Base-by-base conservation (phyloP, 2,329 filamentous ascomycete species). In the Claviceps pazoutovae region DNA sequence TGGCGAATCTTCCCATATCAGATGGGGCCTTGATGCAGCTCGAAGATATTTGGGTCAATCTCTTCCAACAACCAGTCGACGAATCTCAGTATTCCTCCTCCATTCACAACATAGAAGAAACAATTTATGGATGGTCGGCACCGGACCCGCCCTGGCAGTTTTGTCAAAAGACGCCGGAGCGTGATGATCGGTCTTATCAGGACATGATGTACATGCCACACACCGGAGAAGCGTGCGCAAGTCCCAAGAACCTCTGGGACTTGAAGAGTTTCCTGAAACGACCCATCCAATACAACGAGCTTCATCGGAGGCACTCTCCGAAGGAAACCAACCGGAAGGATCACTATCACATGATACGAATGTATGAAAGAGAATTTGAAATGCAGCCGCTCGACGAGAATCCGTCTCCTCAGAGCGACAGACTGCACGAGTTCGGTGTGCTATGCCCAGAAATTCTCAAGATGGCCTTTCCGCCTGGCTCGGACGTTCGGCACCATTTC, bases 331-430 rank as follows among this genome's bases (percentile, higher is more conserved):
- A 26, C 43, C 42, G 55, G 16, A 49, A 55, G 3, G 56, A 56
- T 46, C 56, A 58, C 16, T 61, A 65, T 46, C 62, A 63, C 48
- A 62, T 79, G 30, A 57, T 79, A 23, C 72, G 75, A 17, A 71
- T 71, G 9, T 74, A 72, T 54, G 67, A 70, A 52, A 68, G 69
- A 46, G 73, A 74, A 37, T 56, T 77, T 23, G 75, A 78, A 59
- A 62, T 80, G 36, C 58, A 71, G 30, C 66, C 64, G 13, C 63
- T 72, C 5, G 59, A 54, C 17, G 47, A 47, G 13, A 8, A 34
- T 5, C 30, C 30, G 30, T 45, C 60, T 48, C 57, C 36, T 47
- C 9, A 11, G 46, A 60, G 47, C 57, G 34, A 48, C 56, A 51
- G 51, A 52, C 13, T 5, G 19, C 51, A 34, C n/a, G 66, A 67